Conservation (phyloP, 306 rosid genomes). For the Castanea mollissima region DNA sequence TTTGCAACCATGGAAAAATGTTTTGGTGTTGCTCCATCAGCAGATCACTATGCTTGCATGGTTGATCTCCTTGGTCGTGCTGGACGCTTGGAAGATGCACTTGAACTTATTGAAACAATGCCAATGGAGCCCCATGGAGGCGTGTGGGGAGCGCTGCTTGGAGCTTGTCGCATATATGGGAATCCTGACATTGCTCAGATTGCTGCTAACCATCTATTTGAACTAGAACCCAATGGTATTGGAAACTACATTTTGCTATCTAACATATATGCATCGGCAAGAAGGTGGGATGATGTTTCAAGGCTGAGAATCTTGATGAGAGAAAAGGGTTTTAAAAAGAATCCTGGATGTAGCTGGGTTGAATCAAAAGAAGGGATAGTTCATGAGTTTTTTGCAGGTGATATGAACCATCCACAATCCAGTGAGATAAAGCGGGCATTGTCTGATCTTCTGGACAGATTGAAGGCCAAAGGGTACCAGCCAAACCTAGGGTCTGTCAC, state of each 20-base stretch:
- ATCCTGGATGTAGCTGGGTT: slow-evolving; percentile 80
- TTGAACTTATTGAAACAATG: slow-evolving; percentile 58
- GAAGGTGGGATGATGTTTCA: slow-evolving; percentile 75
- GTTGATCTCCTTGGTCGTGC: slow-evolving; percentile 80
- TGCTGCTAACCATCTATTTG: slow-evolving; percentile 64
- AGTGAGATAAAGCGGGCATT: slow-evolving; percentile 49
- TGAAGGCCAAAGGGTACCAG: slow-evolving; percentile 54
- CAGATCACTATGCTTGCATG: slow-evolving; percentile 77
- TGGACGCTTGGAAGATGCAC: slow-evolving; percentile 74
- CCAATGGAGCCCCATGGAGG: slow-evolving; percentile 59
- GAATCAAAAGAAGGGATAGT: slow-evolving; percentile 58
- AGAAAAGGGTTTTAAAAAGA: slow-evolving; percentile 55
- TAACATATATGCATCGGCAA: slow-evolving; percentile 63
- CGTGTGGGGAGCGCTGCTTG: slow-evolving; percentile 95
- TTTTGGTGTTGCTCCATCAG: slow-evolving; percentile 52
- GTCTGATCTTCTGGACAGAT: slow-evolving; percentile 54
- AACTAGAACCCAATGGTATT: slow-evolving; percentile 63
- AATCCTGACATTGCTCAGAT: slow-evolving; percentile 64
- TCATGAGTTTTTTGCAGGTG: slow-evolving; percentile 69
- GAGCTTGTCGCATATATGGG: slow-evolving; percentile 66
- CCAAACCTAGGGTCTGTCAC: slow-evolving; percentile 56
- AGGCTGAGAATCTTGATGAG: slow-evolving; percentile 63
- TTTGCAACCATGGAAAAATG: slow-evolving; percentile 62
- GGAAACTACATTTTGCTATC: slow-evolving; percentile 78
- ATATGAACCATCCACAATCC: slow-evolving; percentile 51